A percentile compares a stretch with the other conserved stretches of the same genome.
phyloP scores from a whole-genome alignment of 768 basidiomycete genomes.

The Naganishia randhawae region DNA sequence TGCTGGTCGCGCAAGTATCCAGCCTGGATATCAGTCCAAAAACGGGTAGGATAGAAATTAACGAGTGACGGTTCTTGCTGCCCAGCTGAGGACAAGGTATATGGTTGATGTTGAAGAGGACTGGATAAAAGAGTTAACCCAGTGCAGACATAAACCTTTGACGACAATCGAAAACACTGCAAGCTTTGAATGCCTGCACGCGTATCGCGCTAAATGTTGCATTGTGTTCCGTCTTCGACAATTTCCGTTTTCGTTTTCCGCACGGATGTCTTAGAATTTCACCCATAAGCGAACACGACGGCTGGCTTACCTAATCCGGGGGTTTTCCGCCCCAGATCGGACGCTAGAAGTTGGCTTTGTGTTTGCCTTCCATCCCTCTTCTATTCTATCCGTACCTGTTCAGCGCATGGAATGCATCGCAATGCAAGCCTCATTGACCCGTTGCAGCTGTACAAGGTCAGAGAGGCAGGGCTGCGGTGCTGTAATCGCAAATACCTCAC shows the following conservation, averaged over 20 bases:
- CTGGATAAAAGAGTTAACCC: background rate
- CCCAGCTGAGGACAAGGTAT: background rate
- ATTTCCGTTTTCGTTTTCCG: background rate
- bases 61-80: background rate
- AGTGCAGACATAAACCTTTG: background rate
- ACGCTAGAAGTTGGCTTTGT: background rate
- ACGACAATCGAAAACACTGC: background rate
- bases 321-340: no score
- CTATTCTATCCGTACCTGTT: no score
- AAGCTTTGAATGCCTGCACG: conserved; percentile 6
- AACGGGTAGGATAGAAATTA: background rate
- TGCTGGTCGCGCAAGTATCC: background rate
- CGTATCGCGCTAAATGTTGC: background rate
- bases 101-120: no score
- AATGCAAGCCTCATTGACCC: no score
- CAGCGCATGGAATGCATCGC: no score
- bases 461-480: no score
- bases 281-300: background rate
- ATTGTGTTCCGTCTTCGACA: background rate
- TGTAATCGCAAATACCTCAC: no score
- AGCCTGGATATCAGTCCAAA: background rate
- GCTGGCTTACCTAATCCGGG: background rate
- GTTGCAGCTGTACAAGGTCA: no score
- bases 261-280: background rate
- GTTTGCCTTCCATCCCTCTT: no score